Evolutionary conservation across 495 filamentous ascomycete species (phyloP), one percentile per base, ranked within the genome.

Genomic region (Sabuloglossum arenarium): DNA sequence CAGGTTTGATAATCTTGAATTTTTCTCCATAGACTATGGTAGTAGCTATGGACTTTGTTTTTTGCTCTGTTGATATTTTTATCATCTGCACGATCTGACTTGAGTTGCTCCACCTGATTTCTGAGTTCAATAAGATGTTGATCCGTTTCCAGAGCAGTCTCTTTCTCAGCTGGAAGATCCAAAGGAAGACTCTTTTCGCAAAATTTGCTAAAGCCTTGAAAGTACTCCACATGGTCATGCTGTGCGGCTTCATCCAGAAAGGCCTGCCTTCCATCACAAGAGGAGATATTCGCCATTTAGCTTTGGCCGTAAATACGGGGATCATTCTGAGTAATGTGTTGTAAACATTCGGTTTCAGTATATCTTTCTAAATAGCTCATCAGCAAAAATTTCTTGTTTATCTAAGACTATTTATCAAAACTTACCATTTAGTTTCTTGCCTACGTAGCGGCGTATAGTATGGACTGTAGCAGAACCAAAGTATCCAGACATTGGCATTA

Each of bases 241-340:
- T 32, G 30, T 32, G 30, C 30, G 5, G 30, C 30, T 32, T 32
- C 30, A 32, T 32, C 30, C 30, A 32, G 30, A 39, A 39, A 57
- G 37, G 24, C 45, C 11, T 23, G 29, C 49, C 34, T 47, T 23
- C 55, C 19, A 49, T 28, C 2, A 29, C 29, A 23, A 29, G 37
- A 56, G 29, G 55, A 56, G 21, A 34, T 49, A 49, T 56, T 56
- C 6, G 30, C 55, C 25, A 56, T 21, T 25, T 56, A 56, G 42
- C 37, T 42, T 56, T 24, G 30, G 19, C 37, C 55, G 46, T 49
- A 56, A 21, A 56, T 34, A 50, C 28, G 55, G 27, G 55, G 34
- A 31, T 50, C 23, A n/a, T 24, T 49, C 55, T 56, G 34, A 14
- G 25, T 56, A 27, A 56, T 45, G 42, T 56, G 37, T 46, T 51